A percentile compares a stretch with the other conserved stretches of the same genome.
Conservation (phyloP, 2,329 filamentous ascomycete species). For the Daldinia eschscholtzii region DNA sequence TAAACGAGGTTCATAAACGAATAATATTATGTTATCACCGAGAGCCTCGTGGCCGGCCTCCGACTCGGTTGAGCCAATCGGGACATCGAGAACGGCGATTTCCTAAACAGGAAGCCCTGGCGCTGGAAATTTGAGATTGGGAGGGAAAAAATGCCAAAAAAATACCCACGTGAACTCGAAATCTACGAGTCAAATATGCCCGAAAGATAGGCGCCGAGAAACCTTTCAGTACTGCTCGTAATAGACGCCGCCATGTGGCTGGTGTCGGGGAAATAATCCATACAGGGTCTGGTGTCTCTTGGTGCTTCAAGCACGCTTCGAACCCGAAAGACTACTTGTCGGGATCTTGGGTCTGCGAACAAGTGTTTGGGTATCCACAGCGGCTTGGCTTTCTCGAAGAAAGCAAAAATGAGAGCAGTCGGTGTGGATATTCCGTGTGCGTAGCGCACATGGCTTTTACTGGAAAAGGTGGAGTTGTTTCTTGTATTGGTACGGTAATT, state of each 20-base stretch:
- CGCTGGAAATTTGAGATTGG: neutral
- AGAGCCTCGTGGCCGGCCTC: slow-evolving; percentile 38
- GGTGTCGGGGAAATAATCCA: slow-evolving; percentile 4
- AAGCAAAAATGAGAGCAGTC: slow-evolving; percentile 23
- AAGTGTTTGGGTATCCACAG: slow-evolving; percentile 34
- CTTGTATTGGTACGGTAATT: slow-evolving; percentile 14
- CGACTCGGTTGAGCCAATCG: slow-evolving; percentile 38
- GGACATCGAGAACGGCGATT: slow-evolving; percentile 27
- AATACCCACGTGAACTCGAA: slow-evolving; percentile 24
- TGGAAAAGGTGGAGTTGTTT: slow-evolving; percentile 37
- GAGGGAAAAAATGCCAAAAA: neutral
- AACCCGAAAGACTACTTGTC: slow-evolving; percentile 7
- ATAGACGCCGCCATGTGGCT: slow-evolving; percentile 17
- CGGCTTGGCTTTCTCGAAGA: slow-evolving; percentile 33
- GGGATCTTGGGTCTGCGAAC: slow-evolving; percentile 6
- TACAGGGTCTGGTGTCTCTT: slow-evolving; percentile 2
- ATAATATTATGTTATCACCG: slow-evolving; percentile 28
- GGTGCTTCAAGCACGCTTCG: slow-evolving; percentile 10
- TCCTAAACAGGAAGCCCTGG: slow-evolving; percentile 43
- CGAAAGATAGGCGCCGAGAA: slow-evolving; percentile 3
- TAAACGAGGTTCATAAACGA: neutral
- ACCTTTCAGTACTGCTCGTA: slow-evolving; percentile 4
- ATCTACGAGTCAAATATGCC: slow-evolving; percentile 14
- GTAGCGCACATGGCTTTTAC: slow-evolving; percentile 37
- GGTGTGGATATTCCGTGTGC: slow-evolving; percentile 39